A percentile compares a stretch with the other conserved stretches of the same genome.
phyloP scores from a whole-genome alignment of 805 yeast genomes.

The Wickerhamomyces mucosus region DNA sequence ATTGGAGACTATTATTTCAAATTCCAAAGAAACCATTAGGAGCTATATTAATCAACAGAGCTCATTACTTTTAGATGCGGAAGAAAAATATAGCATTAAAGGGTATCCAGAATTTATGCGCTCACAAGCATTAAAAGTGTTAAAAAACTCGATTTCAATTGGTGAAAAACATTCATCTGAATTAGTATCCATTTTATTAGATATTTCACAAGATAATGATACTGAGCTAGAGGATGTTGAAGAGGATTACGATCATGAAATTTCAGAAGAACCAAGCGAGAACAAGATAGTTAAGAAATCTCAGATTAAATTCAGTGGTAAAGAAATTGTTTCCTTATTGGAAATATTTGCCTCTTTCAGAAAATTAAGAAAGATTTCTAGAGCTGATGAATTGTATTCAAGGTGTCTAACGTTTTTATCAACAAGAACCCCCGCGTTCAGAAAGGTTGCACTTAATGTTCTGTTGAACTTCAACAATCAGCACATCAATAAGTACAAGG shows the following conservation, averaged over 20 bases:
- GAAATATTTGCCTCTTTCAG: conserved; percentile 57
- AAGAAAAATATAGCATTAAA: conserved; percentile 4
- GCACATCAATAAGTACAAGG: conserved; percentile 56
- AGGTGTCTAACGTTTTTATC: conserved; percentile 49
- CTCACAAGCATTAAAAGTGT: conserved; percentile 45
- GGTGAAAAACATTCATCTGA: conserved; percentile 56
- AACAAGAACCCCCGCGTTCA: conserved; percentile 51
- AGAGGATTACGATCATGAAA: too few species aligned
- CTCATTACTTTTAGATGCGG: conserved; percentile 8
- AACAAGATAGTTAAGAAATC: too few species aligned
- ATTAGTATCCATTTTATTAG: conserved; percentile 50
- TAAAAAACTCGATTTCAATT: conserved; percentile 48
- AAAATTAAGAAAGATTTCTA: conserved; percentile 45
- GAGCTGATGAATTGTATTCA: conserved; percentile 42
- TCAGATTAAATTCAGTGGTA: too few species aligned
- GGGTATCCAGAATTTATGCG: conserved; percentile 24
- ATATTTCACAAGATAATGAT: conserved; percentile 11
- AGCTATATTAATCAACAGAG: conserved; percentile 6
- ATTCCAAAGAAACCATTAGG: conserved; percentile 5
- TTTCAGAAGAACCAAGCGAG: too few species aligned
- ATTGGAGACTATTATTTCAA: conserved; percentile 7
- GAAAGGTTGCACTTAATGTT: conserved; percentile 63
- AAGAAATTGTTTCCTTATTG: conserved; percentile 49
- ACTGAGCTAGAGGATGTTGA: background rate
- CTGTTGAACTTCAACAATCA: conserved; percentile 55